A percentile compares a stretch with the other conserved stretches of the same genome.
Conservation (phyloP, 805 yeast species). For the Deakozyma indianensis region DNA sequence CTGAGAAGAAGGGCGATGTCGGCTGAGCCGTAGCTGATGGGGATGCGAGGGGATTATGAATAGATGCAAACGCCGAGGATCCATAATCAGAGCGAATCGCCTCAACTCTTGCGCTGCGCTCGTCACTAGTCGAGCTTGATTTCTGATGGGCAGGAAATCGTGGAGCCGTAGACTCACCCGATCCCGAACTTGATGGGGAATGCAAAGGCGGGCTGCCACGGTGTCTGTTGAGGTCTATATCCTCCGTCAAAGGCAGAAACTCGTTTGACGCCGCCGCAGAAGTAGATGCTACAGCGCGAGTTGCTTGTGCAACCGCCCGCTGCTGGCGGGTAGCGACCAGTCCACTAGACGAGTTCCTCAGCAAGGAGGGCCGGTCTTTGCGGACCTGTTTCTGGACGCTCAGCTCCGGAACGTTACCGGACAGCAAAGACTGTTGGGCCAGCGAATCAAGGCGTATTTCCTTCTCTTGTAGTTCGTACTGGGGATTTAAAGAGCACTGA, state of each 20-base stretch:
- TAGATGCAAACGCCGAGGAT: neutral
- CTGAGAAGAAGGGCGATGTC: conserved; percentile 8
- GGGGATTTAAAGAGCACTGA: conserved; percentile 17
- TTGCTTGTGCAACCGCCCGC: conserved; percentile 3
- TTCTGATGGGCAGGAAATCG: neutral
- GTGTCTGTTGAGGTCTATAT: neutral
- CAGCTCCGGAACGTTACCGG: neutral
- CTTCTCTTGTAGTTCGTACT: conserved; percentile 9
- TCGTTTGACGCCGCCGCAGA: neutral
- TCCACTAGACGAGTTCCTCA: conserved; percentile 1
- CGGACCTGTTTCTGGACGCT: neutral
- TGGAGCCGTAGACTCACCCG: neutral
- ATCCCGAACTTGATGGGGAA: neutral
- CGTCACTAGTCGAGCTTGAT: neutral
- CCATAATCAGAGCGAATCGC: neutral
- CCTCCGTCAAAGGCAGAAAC: neutral
- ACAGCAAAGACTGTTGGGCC: conserved; percentile 5
- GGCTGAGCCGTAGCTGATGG: conserved; percentile 8
- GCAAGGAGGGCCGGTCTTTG: neutral
- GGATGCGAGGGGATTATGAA: conserved; percentile 1
- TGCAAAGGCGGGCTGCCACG: neutral
- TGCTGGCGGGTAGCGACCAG: conserved; percentile 3
- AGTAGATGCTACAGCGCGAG: neutral
- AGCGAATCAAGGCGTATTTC: conserved; percentile 9
- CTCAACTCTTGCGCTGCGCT: neutral